phyloP scores from a whole-genome alignment of 805 yeast genomes.

The Saturnispora mendoncae region DNA sequence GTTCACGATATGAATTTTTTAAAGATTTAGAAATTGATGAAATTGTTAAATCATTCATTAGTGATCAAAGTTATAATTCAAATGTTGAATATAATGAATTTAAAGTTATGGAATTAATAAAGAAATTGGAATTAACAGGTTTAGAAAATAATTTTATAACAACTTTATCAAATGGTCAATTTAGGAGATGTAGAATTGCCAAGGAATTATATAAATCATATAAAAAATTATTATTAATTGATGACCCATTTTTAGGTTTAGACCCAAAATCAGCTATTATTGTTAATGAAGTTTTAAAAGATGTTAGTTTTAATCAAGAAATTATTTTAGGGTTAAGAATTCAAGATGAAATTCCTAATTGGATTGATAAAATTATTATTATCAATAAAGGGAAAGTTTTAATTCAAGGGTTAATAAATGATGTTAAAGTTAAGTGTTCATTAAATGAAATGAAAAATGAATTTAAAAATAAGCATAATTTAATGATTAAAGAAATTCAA shows the following conservation, averaged over 20 bases:
- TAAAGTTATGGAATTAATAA: constrained; percentile 36
- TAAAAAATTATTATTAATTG: constrained; percentile 57
- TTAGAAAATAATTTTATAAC: constrained; percentile 70
- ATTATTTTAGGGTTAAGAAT: constrained; percentile 67
- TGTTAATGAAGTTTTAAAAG: constrained; percentile 46
- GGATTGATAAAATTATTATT: constrained; percentile 68
- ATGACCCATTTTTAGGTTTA: constrained; percentile 88
- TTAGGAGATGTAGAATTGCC: constrained; percentile 83
- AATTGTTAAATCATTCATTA: constrained; percentile 52
- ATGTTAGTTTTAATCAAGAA: constrained; percentile 32
- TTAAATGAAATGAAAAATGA: constrained; percentile 20
- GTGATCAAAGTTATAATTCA: constrained; percentile 44
- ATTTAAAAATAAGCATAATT: constrained; percentile 19
- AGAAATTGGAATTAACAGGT: constrained; percentile 44
- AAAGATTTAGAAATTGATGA: constrained; percentile 73
- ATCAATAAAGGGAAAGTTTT: constrained; percentile 49
- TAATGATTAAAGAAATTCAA: constrained; percentile 13
- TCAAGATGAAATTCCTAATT: constrained; percentile 68
- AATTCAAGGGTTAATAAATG: constrained; percentile 37
- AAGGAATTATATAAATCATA: constrained; percentile 61
- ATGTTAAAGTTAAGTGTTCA: constrained; percentile 16
- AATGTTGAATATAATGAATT: constrained; percentile 29
- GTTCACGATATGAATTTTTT: constrained; percentile 83
- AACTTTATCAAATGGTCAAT: constrained; percentile 88
- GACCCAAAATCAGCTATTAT: constrained; percentile 63